Evolutionary conservation across 2,329 filamentous ascomycete species (phyloP), one percentile per base, ranked within the genome.

Genomic region (Aspergillus caelatus): DNA sequence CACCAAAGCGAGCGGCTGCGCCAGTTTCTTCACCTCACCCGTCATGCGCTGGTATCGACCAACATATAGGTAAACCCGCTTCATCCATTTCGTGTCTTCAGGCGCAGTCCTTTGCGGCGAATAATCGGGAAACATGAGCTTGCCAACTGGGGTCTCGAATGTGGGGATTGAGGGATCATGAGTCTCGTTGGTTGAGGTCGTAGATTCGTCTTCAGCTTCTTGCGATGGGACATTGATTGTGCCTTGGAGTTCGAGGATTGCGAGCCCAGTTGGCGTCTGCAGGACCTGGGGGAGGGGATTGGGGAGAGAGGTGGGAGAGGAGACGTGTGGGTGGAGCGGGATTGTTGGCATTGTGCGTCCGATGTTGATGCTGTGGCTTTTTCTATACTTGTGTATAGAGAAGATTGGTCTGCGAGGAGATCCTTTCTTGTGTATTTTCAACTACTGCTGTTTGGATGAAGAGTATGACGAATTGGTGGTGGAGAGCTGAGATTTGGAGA

Each of bases 181-280:
- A 10, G 63, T 54, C 28, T 62, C 32, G 14, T 66, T 57, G 21
- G 58, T 45, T 8, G 63, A 61, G 10, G 65, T 6, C 73, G 56
- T 26, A 74, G 66, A 30, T 76, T 70, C 66, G 28, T 75, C 69
- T 30, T 72, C 39, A 10, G 72, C 65, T n/a, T 67, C 70, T 34
- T 75, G 68, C 2, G 79, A 67, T 9, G 92, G 89, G 1, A 93
- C 83, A 77, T 96, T 94, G 79, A 99, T 89, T 16, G 88, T 92
- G 65, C 94, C 95, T 82, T 99, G 95, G 16, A 99, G 87, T 80
- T 98, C 95, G 62, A 99, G 83, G 53, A 99, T 84, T 21, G 94
- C 94, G 46, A 97, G 86, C 57, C 95, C 95, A 0, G 91, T 89
- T 0, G 95, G 95, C 0, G 94, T 97, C 71, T 94, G 91, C 19